These are phyloP conservation scores for Fusarium newnesense DNA, from an alignment of 2,329 filamentous ascomycete species.

Conservation along the genomic window DNA sequence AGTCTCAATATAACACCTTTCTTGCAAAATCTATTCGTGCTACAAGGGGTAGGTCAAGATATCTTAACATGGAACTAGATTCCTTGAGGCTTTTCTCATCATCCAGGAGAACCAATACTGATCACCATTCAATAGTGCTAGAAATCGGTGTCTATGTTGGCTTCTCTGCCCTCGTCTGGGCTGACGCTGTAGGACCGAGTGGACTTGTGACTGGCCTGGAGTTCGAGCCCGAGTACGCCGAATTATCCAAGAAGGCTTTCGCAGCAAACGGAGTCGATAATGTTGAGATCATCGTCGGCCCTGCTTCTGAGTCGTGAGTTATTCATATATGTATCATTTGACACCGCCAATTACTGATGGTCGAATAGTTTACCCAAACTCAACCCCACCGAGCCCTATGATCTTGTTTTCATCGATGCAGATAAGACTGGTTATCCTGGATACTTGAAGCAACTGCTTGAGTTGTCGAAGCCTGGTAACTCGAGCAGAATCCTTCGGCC, in stretches of 20 bases:
- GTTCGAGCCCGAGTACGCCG: constrained; percentile 56
- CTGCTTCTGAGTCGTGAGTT: constrained; percentile 58
- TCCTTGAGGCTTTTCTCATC: background rate
- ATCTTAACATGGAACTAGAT: background rate
- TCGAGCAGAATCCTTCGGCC: constrained; percentile 56
- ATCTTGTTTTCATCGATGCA: constrained; percentile 65
- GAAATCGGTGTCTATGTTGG: constrained; percentile 62
- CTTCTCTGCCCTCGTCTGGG: constrained; percentile 61
- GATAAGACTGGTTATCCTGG: constrained; percentile 62
- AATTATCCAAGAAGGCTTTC: constrained; percentile 53
- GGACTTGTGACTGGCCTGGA: constrained; percentile 60
- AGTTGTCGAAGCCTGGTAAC: constrained; percentile 52
- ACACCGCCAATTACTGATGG: background rate
- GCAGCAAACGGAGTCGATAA: constrained; percentile 55
- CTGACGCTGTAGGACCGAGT: constrained; percentile 56
- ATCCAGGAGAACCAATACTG: background rate
- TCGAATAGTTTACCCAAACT: constrained; percentile 46
- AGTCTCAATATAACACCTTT: constrained; percentile 54
- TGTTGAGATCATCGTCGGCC: constrained; percentile 58
- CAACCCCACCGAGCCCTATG: constrained; percentile 53
- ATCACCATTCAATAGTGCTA: constrained; percentile 50
- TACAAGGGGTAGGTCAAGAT: constrained; percentile 49
- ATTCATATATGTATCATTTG: too few species aligned
- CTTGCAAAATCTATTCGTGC: constrained; percentile 55
- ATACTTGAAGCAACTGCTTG: constrained; percentile 59